phyloP scores from a whole-genome alignment of 2,329 filamentous ascomycete species.

The Chalaropsis thielavioides region DNA sequence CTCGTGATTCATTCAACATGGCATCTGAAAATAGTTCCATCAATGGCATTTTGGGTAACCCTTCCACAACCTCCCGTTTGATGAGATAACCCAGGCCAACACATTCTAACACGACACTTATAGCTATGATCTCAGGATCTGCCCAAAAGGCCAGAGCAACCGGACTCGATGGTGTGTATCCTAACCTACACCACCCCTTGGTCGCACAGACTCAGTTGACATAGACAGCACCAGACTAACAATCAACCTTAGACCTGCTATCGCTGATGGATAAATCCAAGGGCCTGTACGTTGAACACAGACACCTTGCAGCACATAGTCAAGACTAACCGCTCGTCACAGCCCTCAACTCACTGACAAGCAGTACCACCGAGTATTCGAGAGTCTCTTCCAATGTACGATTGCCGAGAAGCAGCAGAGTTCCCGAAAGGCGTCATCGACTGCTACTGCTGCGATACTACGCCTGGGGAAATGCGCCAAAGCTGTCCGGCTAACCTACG shows the following conservation, averaged over 20 bases:
- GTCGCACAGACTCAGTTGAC: neutral
- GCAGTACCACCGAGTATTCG: slow-evolving; percentile 67
- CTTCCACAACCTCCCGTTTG: slow-evolving; percentile 19
- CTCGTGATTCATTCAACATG: slow-evolving; percentile 23
- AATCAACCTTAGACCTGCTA: slow-evolving; percentile 24
- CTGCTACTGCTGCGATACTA: slow-evolving; percentile 34
- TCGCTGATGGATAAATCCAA: slow-evolving; percentile 27
- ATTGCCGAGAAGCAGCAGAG: slow-evolving; percentile 53
- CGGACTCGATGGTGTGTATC: slow-evolving; percentile 29
- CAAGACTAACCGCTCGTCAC: neutral
- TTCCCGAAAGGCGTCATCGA: slow-evolving; percentile 38
- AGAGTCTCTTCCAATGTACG: slow-evolving; percentile 59
- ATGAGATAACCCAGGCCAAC: slow-evolving; percentile 25
- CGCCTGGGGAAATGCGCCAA: slow-evolving; percentile 56
- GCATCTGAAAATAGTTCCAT: slow-evolving; percentile 25
- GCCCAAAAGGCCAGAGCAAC: slow-evolving; percentile 28
- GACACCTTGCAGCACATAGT: neutral
- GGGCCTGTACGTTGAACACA: slow-evolving; percentile 25
- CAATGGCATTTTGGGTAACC: slow-evolving; percentile 26
- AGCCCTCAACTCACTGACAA: slow-evolving; percentile 47
- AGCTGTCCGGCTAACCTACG: slow-evolving; percentile 56
- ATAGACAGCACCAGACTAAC: neutral
- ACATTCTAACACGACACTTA: slow-evolving; percentile 19
- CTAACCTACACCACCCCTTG: neutral
- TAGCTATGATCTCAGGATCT: slow-evolving; percentile 12